A percentile compares a stretch with the other conserved stretches of the same genome.
These are phyloP conservation scores for Blastobotrys chiropterorum DNA, from an alignment of 805 yeast species.

Conservation along the genomic window DNA sequence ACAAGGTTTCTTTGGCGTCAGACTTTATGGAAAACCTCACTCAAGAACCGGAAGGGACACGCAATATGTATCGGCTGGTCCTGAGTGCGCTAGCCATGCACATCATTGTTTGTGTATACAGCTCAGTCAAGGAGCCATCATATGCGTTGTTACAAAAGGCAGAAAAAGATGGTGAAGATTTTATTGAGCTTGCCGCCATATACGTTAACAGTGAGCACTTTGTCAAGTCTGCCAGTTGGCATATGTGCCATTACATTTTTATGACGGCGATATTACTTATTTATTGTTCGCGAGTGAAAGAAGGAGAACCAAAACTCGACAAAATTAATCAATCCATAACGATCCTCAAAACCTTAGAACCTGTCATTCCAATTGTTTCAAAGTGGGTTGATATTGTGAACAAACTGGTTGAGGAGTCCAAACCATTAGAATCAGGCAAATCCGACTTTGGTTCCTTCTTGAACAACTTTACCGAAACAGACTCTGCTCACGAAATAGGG, in stretches of 20 bases:
- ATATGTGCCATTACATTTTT: background rate
- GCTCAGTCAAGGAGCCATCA: background rate
- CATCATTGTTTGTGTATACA: background rate
- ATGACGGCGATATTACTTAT: background rate
- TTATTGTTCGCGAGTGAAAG: background rate
- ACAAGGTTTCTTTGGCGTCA: background rate
- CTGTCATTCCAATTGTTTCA: background rate
- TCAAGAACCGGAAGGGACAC: background rate
- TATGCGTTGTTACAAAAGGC: background rate
- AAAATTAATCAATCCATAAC: background rate
- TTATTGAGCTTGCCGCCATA: background rate
- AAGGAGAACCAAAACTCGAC: background rate
- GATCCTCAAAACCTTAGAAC: background rate
- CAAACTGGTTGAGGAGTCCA: background rate
- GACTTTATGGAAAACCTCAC: background rate
- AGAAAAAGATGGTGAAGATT: background rate
- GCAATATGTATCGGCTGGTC: background rate
- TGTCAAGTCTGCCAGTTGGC: background rate
- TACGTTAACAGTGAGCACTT: background rate
- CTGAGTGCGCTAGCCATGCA: background rate
- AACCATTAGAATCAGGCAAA: background rate
- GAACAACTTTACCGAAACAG: background rate
- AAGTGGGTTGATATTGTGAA: background rate
- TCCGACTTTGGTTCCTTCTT: background rate
- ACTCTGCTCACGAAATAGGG: background rate